Base-by-base conservation (phyloP, 2,329 filamentous ascomycete species). In the Didymella sp. region DNA sequence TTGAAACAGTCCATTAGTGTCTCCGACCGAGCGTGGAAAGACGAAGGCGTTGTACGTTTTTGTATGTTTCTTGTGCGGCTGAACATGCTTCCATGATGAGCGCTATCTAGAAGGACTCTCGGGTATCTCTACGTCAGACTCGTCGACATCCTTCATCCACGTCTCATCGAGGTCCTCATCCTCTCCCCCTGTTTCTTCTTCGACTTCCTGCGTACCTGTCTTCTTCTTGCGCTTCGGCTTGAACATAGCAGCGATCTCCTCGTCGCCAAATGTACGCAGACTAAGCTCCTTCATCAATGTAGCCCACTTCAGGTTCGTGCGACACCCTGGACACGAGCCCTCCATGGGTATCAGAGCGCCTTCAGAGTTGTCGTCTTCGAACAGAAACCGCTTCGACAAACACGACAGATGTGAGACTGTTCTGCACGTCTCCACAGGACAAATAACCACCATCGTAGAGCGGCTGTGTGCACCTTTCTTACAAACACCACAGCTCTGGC, bases 201-300 rank as follows among this genome's bases (percentile, higher is more conserved):
- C 51, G 6, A 58, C 17, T 1, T 66, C 67, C 15, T 49, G 63
- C 59, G 66, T 51, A 59, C 69, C 59, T 51, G 70, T 48, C 61
- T 74, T 73, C 61, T 70, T 76, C 13, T 60, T 69, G n/a, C 74
- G 77, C 58, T 77, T 80, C 56, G 78, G 77, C 72, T 86, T 90
- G 64, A 92, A 81, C 24, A 96, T 68, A 63, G 86, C 86, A 37
- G 87, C 84, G 1, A 93, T 78, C 62, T 92, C 89, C 55, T 89
- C 89, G 51, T 82, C 76, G 0, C 89, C 92, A 22, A 91, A 84
- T 31, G 85, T 80, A 28, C 94, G 84, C 45, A 96, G 77, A 47
- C 84, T 95, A 65, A 96, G 76, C 72, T 96, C 93, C 71, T 87
- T 93, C 79, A 96, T 89, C 77, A 97, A 85, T 44, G 89, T 85